Evolutionary conservation across 768 basidiomycete species (phyloP).

Genomic region (Boletus subparvulus): DNA sequence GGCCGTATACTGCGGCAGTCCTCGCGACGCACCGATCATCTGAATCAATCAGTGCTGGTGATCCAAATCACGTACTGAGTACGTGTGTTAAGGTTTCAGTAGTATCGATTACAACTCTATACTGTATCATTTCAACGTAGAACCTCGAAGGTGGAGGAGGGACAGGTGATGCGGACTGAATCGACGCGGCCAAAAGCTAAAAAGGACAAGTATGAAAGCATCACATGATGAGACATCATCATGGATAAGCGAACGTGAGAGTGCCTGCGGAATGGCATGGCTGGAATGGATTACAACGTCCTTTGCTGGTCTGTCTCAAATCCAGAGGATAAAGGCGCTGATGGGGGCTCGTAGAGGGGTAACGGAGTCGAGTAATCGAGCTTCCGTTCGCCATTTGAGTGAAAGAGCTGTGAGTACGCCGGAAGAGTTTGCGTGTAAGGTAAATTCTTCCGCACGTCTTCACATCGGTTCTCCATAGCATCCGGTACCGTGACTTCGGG

Average conservation of each 20-base stretch:
- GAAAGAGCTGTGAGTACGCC: slow-evolving; percentile 76
- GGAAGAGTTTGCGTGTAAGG: slow-evolving; percentile 47
- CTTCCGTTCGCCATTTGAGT: slow-evolving; percentile 70
- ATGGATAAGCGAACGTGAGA: not conserved
- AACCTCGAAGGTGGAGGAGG: not conserved
- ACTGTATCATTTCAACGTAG: not conserved
- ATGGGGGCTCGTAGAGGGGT: slow-evolving; percentile 58
- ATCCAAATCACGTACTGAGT: not conserved
- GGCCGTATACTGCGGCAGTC: not conserved
- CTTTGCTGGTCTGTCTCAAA: slow-evolving; percentile 5
- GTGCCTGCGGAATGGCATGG: not conserved
- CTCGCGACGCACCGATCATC: not conserved
- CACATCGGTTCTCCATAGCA: slow-evolving; percentile 1
- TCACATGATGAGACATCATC: not conserved
- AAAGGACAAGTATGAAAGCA: not conserved
- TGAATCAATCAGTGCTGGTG: no score
- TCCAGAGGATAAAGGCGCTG: slow-evolving; percentile 2
- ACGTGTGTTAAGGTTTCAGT: not conserved
- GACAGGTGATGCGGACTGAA: slow-evolving; percentile 9
- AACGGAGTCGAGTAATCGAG: slow-evolving; percentile 63
- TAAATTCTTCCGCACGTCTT: slow-evolving; percentile 11
- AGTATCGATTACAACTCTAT: not conserved
- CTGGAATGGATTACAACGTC: slow-evolving; percentile 1
- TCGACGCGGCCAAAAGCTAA: slow-evolving; percentile 7
- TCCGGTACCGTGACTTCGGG: slow-evolving; percentile 17